These are phyloP conservation scores for Tetrahymena borealis DNA, from an alignment of 73 alveolate species.

Conservation along the genomic window DNA sequence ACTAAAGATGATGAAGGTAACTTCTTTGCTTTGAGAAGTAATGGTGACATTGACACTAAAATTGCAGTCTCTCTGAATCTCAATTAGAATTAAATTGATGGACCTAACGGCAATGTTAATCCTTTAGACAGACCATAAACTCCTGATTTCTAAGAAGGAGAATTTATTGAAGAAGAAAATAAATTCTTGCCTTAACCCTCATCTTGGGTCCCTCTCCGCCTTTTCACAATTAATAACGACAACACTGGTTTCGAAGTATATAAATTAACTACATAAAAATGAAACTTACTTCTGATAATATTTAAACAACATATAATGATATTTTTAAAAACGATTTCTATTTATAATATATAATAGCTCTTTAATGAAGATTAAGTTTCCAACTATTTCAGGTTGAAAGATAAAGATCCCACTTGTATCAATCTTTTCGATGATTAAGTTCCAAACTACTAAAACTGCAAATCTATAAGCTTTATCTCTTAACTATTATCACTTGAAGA, in stretches of 20 bases:
- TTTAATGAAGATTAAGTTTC: conserved; percentile 50
- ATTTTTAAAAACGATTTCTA: no score
- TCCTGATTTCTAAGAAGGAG: conserved; percentile 72
- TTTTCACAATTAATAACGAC: conserved; percentile 55
- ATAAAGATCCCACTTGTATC: conserved; percentile 19
- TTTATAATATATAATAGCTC: background rate
- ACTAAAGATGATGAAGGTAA: conserved; percentile 52
- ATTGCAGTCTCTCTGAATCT: conserved; percentile 24
- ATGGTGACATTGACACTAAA: conserved; percentile 37
- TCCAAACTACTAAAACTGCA: background rate
- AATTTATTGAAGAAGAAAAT: conserved; percentile 66
- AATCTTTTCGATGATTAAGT: conserved; percentile 23
- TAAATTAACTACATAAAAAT: background rate
- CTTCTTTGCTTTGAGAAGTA: conserved; percentile 36
- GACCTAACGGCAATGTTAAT: background rate
- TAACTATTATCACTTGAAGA: background rate
- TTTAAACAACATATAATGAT: no score
- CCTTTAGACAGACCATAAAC: conserved; percentile 56
- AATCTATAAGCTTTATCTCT: conserved; percentile 23
- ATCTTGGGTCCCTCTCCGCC: conserved; percentile 60
- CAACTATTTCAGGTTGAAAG: conserved; percentile 54
- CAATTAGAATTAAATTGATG: background rate
- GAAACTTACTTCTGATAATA: background rate
- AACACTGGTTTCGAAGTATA: conserved; percentile 54
- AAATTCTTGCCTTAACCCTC: conserved; percentile 77